Percentiles rank a stretch among this genome's conserved stretches.
Evolutionary conservation across 2,329 filamentous ascomycete genomes (phyloP).

Genomic region (Pestalotiopsis sp.): DNA sequence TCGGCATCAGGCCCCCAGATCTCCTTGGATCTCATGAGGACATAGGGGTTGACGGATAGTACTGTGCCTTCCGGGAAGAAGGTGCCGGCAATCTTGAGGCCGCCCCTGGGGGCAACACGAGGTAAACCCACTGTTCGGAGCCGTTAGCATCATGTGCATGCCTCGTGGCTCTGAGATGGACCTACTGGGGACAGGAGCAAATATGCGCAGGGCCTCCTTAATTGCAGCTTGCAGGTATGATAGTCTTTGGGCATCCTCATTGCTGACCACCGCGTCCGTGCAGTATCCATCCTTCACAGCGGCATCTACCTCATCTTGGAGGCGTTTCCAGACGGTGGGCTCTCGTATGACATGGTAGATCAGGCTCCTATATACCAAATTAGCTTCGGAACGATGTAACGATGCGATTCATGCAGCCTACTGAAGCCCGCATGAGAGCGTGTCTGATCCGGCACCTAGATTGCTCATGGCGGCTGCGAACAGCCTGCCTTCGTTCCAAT

Average conservation of each 20-base stretch:
- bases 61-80: conserved; percentile 9
- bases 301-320: not conserved
- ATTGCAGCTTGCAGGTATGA: not conserved
- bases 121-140: conserved; percentile 2
- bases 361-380: not conserved
- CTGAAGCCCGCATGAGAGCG: conserved; percentile 5
- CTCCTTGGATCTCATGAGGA: conserved; percentile 1
- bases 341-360: conserved; percentile 5
- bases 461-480: conserved; percentile 7
- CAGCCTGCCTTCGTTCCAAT: not conserved
- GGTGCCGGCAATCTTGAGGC: not conserved
- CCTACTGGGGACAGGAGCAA: conserved; percentile 3
- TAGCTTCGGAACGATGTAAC: not conserved
- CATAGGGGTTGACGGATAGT: conserved; percentile 6
- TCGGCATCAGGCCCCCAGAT: not conserved
- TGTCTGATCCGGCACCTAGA: conserved; percentile 5
- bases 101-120: conserved; percentile 8
- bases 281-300: not conserved
- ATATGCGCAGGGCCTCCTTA: conserved; percentile 12
- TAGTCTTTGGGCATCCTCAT: not conserved
- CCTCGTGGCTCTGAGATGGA: not conserved
- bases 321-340: not conserved
- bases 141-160: not conserved
- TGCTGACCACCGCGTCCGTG: not conserved
- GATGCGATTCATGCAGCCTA: not conserved